Percentiles rank a stretch among this genome's conserved stretches.
These are phyloP conservation scores for Leccinellum albellum DNA, from an alignment of 768 basidiomycete genomes.

Conservation along the genomic window DNA sequence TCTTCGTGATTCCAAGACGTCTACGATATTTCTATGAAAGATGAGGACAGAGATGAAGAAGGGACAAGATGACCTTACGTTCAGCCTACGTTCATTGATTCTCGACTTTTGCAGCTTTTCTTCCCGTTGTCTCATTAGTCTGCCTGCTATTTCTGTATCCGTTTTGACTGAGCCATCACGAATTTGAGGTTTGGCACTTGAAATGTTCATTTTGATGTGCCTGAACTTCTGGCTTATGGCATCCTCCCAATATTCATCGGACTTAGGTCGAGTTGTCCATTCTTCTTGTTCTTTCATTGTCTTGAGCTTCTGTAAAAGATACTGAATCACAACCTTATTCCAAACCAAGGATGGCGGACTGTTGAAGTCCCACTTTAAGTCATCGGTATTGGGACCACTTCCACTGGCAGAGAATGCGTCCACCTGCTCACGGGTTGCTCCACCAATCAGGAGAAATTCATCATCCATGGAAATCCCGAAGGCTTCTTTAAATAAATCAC, in stretches of 20 bases:
- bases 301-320: neutral
- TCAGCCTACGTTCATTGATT: neutral
- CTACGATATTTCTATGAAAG: neutral
- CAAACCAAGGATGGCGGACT: neutral
- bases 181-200: neutral
- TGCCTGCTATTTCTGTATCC: neutral
- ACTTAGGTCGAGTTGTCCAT: neutral
- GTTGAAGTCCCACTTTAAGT: slow-evolving; percentile 1
- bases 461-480: neutral
- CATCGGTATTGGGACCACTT: neutral
- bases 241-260: neutral
- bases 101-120: neutral
- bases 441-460: neutral
- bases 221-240: neutral
- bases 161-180: too few relatives aligned
- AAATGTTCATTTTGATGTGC: neutral
- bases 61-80: too few relatives aligned
- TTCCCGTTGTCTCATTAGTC: neutral
- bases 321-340: neutral
- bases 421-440: neutral
- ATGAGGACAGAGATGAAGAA: too few relatives aligned
- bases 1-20: neutral
- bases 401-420: neutral
- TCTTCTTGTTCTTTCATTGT: neutral
- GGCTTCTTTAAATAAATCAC: neutral